These are phyloP conservation scores for Anisodus acutangulus DNA, from an alignment of 257 asterid species.

Conservation along the genomic window DNA sequence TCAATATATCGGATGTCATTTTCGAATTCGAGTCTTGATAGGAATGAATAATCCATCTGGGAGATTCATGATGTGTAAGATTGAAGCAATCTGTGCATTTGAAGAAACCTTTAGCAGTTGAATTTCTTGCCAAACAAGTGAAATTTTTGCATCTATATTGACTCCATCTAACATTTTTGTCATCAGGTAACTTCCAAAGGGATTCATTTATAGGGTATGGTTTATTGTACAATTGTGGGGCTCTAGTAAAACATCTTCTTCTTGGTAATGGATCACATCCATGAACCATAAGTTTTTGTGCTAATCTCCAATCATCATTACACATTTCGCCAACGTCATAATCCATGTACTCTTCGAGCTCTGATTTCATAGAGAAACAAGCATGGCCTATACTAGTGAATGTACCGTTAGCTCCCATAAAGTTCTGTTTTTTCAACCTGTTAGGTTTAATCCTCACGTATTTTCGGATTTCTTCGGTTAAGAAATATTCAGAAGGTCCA, in stretches of 20 bases:
- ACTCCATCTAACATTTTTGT: constrained; percentile 63
- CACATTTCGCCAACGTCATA: constrained; percentile 60
- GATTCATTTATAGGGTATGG: constrained; percentile 55
- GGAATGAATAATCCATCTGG: constrained; percentile 55
- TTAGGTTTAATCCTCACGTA: constrained; percentile 59
- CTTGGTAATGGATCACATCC: constrained; percentile 82
- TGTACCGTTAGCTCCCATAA: constrained; percentile 72
- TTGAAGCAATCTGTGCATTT: constrained; percentile 67
- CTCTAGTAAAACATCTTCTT: constrained; percentile 56
- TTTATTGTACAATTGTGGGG: constrained; percentile 52
- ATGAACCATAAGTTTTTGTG: constrained; percentile 57
- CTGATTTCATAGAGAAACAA: constrained; percentile 56
- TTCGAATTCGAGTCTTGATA: constrained; percentile 43
- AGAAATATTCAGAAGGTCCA: constrained; percentile 42
- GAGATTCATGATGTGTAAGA: constrained; percentile 53
- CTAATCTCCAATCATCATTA: constrained; percentile 65
- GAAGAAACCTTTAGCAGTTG: constrained; percentile 55
- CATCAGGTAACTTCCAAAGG: constrained; percentile 58
- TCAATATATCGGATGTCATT: constrained; percentile 52
- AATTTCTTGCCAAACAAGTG: constrained; percentile 51
- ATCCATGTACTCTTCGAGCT: constrained; percentile 65
- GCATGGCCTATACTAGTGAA: constrained; percentile 68
- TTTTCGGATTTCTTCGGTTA: constrained; percentile 59
- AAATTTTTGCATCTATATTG: constrained; percentile 63
- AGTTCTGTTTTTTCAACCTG: constrained; percentile 60